Percentiles rank a stretch among this genome's conserved stretches.
These are phyloP conservation scores for Cicer chorassanicum DNA, from an alignment of 306 rosid genomes.

Conservation along the genomic window DNA sequence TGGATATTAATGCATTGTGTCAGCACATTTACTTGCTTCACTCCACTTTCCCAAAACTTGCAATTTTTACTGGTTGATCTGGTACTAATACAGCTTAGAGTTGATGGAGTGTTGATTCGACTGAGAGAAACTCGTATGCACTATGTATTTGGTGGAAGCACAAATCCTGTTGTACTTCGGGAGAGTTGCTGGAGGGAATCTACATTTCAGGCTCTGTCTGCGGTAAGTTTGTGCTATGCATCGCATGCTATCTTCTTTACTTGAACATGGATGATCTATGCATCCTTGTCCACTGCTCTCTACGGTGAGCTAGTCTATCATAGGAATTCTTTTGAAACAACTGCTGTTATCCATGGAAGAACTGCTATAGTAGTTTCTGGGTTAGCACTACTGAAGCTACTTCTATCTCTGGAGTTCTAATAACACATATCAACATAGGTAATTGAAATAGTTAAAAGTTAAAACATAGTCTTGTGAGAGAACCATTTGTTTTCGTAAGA, in stretches of 20 bases:
- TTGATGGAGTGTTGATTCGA: constrained; percentile 95
- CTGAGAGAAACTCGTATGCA: constrained; percentile 95
- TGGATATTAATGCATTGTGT: constrained; percentile 6
- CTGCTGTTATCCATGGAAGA: constrained; percentile 9
- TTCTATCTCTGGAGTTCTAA: constrained; percentile 2
- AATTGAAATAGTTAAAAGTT: constrained; percentile 30
- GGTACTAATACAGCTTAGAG: constrained; percentile 79
- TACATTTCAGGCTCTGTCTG: constrained; percentile 78
- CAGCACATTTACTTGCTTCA: constrained; percentile 35
- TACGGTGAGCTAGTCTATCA: constrained; percentile 14
- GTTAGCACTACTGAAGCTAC: constrained; percentile 13
- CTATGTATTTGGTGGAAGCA: constrained; percentile 66
- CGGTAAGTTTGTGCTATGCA: constrained; percentile 58
- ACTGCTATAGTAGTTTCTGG: constrained; percentile 36
- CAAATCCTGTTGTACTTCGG: constrained; percentile 69
- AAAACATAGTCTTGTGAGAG: constrained; percentile 10
- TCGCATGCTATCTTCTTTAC: constrained; percentile 26
- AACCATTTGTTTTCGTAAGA: not conserved
- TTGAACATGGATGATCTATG: constrained; percentile 8
- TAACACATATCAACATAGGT: not conserved
- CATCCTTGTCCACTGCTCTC: constrained; percentile 10
- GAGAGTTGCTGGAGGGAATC: constrained; percentile 98
- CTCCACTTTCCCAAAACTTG: constrained; percentile 4
- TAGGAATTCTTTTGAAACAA: constrained; percentile 22
- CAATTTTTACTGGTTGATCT: constrained; percentile 31